Evolutionary conservation across 192 early-diverging fungal genomes (phyloP), one percentile per base, ranked within the genome.

Genomic region (Coemansia sp.): DNA sequence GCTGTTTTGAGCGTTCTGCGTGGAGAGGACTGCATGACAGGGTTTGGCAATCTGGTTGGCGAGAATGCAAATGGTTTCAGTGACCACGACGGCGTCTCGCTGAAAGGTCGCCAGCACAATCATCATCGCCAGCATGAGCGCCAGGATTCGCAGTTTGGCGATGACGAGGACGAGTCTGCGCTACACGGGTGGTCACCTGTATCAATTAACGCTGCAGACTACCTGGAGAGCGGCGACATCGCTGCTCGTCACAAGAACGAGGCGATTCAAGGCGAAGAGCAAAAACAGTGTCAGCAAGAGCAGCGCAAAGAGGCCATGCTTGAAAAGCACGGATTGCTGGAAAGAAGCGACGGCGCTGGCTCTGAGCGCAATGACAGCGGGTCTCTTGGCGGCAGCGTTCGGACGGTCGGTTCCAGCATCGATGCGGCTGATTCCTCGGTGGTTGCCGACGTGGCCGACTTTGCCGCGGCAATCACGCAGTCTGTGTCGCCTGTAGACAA

Each of bases 1-100:
- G 24, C 45, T 47, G 71, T 62, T 14, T 58, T 79, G 6, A 19
- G 46, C 5, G 68, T 79, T 3, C 50, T 79, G 23, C 67, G 76
- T 18, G 49, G 77, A 20, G 62, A 68, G 19, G 77, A 74, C 55
- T 80, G 77, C 39, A 19, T 53, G 25, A 20, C 58, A 6, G 77
- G 77, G 3, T 80, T 80, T 28, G 77, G 77, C 22, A 74, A 80
- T 35, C 71, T 74, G 1, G 71, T 65, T 10, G 56, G 55, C n/a
- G 34, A 55, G 29, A n/a, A n/a, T n/a, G n/a, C n/a, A n/a, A n/a
- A n/a, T n/a, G n/a, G n/a, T n/a, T n/a, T n/a, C n/a, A n/a, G n/a
- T n/a, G 54, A 30, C 10, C 32, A 35, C 4, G 29, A 55, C 20
- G 27, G 32, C 34, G 13, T 35, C 30, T 14, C 2, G 54, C 28